phyloP scores from a whole-genome alignment of 176 grass and related monocot genomes.

The Raddia guianensis region DNA sequence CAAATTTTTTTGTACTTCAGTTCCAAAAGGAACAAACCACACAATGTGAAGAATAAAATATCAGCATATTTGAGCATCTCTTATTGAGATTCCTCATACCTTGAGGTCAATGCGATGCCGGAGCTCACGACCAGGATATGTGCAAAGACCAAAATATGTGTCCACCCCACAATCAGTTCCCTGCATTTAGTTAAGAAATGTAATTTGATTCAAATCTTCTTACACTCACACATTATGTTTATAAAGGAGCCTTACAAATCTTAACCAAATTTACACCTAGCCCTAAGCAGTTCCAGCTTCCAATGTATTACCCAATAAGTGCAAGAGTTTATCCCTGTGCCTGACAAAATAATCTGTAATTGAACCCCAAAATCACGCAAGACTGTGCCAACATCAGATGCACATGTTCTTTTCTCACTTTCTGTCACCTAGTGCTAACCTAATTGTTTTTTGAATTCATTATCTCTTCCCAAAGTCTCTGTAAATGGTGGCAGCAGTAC shows the following conservation, averaged over 20 bases:
- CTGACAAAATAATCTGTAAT: background rate
- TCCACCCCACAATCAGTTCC: conserved; percentile 86
- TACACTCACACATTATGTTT: background rate
- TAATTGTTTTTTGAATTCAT: conserved; percentile 6
- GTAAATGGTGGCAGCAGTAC: conserved; percentile 43
- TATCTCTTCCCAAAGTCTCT: background rate
- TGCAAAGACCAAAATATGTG: conserved; percentile 98
- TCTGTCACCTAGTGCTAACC: background rate
- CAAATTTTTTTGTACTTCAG: background rate
- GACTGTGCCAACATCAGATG: background rate
- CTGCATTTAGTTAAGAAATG: conserved; percentile 45
- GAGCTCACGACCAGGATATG: conserved; percentile 80
- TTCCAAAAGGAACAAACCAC: conserved; percentile 22
- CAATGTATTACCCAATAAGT: background rate
- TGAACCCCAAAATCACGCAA: background rate
- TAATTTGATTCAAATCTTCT: conserved; percentile 5
- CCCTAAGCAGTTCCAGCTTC: background rate
- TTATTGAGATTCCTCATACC: conserved; percentile 47
- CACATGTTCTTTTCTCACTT: background rate
- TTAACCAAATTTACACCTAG: background rate
- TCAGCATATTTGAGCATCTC: background rate
- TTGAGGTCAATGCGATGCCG: conserved; percentile 86
- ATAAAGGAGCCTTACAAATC: background rate
- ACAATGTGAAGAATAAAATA: background rate
- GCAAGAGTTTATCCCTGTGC: background rate